Evolutionary conservation across 108 stramenopile genomes (phyloP), one percentile per base, ranked within the genome.

Genomic region (Pseudonitzschia delicatissima): DNA sequence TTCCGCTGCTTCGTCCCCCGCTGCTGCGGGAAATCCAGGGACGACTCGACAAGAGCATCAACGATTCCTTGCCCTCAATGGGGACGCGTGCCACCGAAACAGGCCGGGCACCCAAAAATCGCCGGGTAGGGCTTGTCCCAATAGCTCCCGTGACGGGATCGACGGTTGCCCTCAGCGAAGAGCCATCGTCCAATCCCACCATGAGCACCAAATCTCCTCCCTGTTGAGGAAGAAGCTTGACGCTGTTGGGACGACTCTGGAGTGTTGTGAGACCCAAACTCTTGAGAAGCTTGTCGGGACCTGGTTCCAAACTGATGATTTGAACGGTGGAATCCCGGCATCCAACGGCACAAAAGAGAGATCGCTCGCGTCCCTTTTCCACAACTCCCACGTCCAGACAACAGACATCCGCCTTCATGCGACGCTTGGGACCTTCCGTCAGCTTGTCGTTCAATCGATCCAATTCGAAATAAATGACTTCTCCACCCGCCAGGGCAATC

Each of bases 391-490:
- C 80, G 69, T 96, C 97, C 13, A 99, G 62, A 55, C 93, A 97
- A 44, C 90, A 86, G 6, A 98, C 93, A 70, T 97, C 97, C 17
- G 86, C 85, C 26, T 92, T 95, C 37, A 97, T 82, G 53, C 93
- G 93, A 23, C 83, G 77, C 28, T 80, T 87, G 17, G 82, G 89
- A 28, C 82, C 76, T 64, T 97, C 96, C 23, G 58, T 82, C 12
- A 96, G 71, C 42, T 87, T 84, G 13, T 91, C 88, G 47, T 80
- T 79, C 49, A 84, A 53, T 11, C 82, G 84, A 73, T 99, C 97
- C 37, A 98, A 75, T 79, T 98, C 96, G 65, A 99, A 99, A 74
- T 98, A 98, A 44, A 92, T 91, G 26, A 99, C 62, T 57, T 95
- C 93, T 20, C 97, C 96, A 29, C 96, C 97, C 25, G 90, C 96